phyloP scores from a whole-genome alignment of 108 stramenopile species.

The Stephanodiscus minutulus region DNA sequence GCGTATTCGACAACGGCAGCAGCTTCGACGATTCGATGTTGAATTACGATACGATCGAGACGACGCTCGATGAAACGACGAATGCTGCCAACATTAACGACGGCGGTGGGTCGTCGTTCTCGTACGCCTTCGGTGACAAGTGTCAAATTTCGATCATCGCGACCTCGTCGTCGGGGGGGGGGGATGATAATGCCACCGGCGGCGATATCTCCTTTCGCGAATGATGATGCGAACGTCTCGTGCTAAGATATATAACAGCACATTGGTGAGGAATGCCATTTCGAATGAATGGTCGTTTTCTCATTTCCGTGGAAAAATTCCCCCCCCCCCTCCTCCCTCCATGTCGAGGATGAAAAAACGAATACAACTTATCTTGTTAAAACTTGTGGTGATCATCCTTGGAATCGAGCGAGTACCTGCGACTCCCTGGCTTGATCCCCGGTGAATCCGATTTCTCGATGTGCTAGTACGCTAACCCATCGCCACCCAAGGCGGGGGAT shows the following conservation, averaged over 20 bases:
- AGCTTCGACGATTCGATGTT: neutral
- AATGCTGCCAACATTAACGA: conserved; percentile 3
- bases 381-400: too few species aligned
- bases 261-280: too few species aligned
- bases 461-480: too few species aligned
- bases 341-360: too few species aligned
- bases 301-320: too few species aligned
- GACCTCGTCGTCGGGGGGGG: conserved; percentile 6
- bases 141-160: conserved; percentile 16
- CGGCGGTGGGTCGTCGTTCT: conserved; percentile 5
- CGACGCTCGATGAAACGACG: neutral
- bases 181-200: neutral
- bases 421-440: too few species aligned
- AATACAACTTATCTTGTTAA: too few species aligned
- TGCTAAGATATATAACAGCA: neutral
- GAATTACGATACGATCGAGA: neutral
- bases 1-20: conserved; percentile 29
- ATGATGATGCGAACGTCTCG: neutral
- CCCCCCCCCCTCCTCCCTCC: too few species aligned
- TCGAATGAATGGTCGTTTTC: too few species aligned
- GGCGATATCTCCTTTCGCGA: neutral
- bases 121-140: conserved; percentile 14
- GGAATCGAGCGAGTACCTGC: too few species aligned
- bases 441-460: too few species aligned
- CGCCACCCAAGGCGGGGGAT: too few species aligned